These are phyloP conservation scores for Fraxinus cuspidata DNA, from an alignment of 257 asterid species.

Conservation along the genomic window DNA sequence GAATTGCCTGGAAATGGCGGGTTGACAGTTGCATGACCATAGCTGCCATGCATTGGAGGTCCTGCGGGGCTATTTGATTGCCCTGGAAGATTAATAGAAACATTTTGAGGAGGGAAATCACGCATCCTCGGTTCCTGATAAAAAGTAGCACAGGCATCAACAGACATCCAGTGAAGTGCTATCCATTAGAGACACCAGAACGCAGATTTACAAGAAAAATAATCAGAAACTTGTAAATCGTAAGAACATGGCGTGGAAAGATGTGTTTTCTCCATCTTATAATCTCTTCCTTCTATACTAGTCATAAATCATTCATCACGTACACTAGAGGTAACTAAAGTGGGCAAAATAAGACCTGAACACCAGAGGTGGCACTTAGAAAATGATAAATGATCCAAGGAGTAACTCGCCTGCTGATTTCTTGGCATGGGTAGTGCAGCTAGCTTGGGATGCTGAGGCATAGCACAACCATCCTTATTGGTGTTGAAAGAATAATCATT, in stretches of 20 bases:
- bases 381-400: slow-evolving; percentile 5
- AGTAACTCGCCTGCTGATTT: slow-evolving; percentile 65
- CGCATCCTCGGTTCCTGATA: slow-evolving; percentile 73
- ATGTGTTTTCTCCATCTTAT: not conserved
- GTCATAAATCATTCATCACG: not conserved
- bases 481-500: slow-evolving; percentile 53
- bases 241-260: not conserved
- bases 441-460: slow-evolving; percentile 77
- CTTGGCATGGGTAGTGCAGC: slow-evolving; percentile 73
- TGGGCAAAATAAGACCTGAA: not conserved
- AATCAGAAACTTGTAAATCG: not conserved
- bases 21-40: slow-evolving; percentile 58
- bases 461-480: slow-evolving; percentile 50
- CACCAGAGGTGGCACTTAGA: not conserved
- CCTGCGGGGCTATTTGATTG: slow-evolving; percentile 52
- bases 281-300: not conserved
- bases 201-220: slow-evolving; percentile 1
- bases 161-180: slow-evolving; percentile 18
- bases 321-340: slow-evolving; percentile 5
- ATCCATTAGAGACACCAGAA: slow-evolving; percentile 4
- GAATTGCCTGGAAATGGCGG: slow-evolving; percentile 61
- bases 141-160: slow-evolving; percentile 26
- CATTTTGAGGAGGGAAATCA: slow-evolving; percentile 59
- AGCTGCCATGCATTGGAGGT: slow-evolving; percentile 58
- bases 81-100: slow-evolving; percentile 54